Conservation (phyloP, 495 filamentous ascomycete species). For the Opeltia flavorubescens region DNA sequence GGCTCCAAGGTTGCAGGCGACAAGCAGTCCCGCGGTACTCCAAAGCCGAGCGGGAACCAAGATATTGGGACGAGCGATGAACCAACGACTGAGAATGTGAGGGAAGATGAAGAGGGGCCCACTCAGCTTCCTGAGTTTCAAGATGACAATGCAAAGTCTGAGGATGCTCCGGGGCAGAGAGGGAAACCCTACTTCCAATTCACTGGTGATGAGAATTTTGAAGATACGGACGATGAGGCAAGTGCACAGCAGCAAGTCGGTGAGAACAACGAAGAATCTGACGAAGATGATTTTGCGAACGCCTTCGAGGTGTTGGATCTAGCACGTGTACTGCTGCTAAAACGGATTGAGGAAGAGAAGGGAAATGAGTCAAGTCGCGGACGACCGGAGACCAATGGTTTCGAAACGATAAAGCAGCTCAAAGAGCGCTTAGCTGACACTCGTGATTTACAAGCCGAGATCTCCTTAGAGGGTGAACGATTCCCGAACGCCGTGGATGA, state of each 20-base stretch:
- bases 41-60: not conserved
- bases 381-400: constrained; percentile 35
- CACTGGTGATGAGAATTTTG: constrained; percentile 86
- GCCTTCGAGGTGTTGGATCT: constrained; percentile 90
- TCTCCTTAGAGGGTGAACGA: constrained; percentile 85
- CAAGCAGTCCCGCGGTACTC: constrained; percentile 15
- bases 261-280: constrained; percentile 39
- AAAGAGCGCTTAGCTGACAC: constrained; percentile 81
- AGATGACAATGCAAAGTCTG: constrained; percentile 20
- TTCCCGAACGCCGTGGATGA: constrained; percentile 73
- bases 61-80: not conserved
- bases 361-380: constrained; percentile 25
- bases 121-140: constrained; percentile 28
- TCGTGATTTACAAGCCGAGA: constrained; percentile 83
- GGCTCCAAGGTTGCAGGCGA: constrained; percentile 64
- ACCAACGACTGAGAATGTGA: constrained; percentile 13
- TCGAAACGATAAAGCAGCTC: constrained; percentile 39
- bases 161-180: constrained; percentile 24
- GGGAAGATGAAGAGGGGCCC: constrained; percentile 10
- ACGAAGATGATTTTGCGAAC: constrained; percentile 78
- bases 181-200: constrained; percentile 77
- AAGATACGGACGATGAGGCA: constrained; percentile 53
- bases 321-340: constrained; percentile 63
- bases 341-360: constrained; percentile 41
- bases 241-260: constrained; percentile 27